Evolutionary conservation across 257 asterid species (phyloP).

Genomic region (Oldenlandia corymbosa): DNA sequence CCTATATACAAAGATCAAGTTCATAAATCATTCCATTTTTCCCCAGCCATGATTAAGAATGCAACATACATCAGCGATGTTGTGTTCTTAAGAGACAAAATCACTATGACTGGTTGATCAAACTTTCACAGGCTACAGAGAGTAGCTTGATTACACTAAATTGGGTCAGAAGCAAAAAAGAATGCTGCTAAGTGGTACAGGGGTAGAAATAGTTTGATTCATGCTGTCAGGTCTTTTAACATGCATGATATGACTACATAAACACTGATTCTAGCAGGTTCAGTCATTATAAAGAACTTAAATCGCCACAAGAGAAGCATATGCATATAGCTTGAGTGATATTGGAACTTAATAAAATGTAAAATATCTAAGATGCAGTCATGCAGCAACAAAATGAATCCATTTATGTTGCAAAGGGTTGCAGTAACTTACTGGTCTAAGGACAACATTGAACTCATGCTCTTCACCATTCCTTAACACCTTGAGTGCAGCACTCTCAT

Average conservation of each 20-base stretch:
- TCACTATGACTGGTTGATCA: background rate
- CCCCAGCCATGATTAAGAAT: background rate
- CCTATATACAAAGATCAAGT: background rate
- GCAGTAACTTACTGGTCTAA: slow-evolving; percentile 71
- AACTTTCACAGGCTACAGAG: background rate
- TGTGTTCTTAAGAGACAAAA: background rate
- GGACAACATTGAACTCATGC: slow-evolving; percentile 54
- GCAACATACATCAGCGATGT: no score
- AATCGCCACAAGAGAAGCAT: background rate
- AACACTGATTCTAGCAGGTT: background rate
- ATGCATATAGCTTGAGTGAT: background rate
- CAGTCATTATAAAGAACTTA: background rate
- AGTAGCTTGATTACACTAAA: background rate
- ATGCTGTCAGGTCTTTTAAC: background rate
- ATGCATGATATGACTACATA: background rate
- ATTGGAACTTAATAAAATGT: background rate
- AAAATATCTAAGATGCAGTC: background rate
- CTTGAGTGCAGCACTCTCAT: slow-evolving; percentile 69
- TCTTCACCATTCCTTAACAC: slow-evolving; percentile 75
- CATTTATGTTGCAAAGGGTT: background rate
- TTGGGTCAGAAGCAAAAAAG: background rate
- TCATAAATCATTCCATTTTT: background rate
- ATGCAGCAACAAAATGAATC: background rate
- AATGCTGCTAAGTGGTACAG: background rate
- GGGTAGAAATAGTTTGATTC: background rate